Base-by-base conservation (phyloP, 495 filamentous ascomycete genomes). In the Amphirosellinia nigrospora region DNA sequence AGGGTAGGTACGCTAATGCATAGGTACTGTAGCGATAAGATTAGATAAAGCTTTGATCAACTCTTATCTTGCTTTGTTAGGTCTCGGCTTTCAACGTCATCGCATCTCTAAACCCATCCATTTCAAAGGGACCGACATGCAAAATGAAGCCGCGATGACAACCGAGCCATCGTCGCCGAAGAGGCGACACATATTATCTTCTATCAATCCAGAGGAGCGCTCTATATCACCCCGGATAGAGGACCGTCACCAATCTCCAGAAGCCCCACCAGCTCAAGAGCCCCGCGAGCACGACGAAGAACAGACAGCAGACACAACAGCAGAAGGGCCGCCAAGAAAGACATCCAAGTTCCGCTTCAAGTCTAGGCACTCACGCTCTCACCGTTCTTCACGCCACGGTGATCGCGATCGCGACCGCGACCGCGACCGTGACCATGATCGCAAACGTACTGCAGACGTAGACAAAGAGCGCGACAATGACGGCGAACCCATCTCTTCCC, bases 301-400 rank as follows among this genome's bases (percentile, higher is more conserved):
- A 34, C 61, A 34, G n/a, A 63, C 11, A 26, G 65, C 46, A 36
- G 75, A 73, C 21, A 64, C 36, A 0, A 45, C 74, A 7, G 28
- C 58, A 41, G 72, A 76, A 11, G 48, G 53, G 43, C 55, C 32
- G n/a, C 64, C 75, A n/a, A 73, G 70, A 23, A 80, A 72, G 63
- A 60, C 74, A 1, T 82, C 81, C 8, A 88, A 82, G 77, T 89
- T 92, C 78, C 87, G 87, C 50, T 89, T 92, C 81, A 92, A 89
- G 74, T 80, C 79, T 30, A 78, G 73, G 59, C 72, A 60, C 53
- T 72, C 72, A 13, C 70, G 68, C 5, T 76, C 71, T 1, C 77
- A 68, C 21, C 60, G 71, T 46, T 65, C 66, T 21, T 72, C 71
- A 26, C 65, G 67, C n/a, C 61, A 76, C 36, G 30, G 41, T n/a